Conservation (phyloP, 2,329 filamentous ascomycete species). For the Cytospora schulzeri region DNA sequence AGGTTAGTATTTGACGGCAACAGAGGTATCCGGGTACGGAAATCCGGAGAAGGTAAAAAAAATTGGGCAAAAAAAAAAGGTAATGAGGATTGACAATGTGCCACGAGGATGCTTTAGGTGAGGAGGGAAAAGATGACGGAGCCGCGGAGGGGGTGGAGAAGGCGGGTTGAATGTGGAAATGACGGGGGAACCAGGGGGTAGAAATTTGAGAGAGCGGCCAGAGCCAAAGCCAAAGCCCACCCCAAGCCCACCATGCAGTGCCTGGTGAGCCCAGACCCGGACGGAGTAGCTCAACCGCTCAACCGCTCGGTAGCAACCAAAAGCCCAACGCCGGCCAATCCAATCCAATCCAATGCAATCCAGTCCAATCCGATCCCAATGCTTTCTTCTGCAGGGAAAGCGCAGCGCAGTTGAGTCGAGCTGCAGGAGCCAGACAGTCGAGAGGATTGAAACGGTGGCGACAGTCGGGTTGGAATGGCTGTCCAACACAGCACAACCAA, state of each 20-base stretch:
- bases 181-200: conserved; percentile 24
- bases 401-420: conserved; percentile 7
- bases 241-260: not conserved
- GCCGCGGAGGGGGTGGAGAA: conserved; percentile 21
- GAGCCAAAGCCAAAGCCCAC: conserved; percentile 2
- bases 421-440: conserved; percentile 17
- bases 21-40: conserved; percentile 9
- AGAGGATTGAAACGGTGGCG: conserved; percentile 19
- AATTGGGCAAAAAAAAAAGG: conserved; percentile 18
- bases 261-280: conserved; percentile 17
- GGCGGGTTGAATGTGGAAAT: conserved; percentile 22
- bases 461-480: conserved; percentile 10
- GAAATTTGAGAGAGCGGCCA: conserved; percentile 22
- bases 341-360: conserved; percentile 4
- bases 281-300: conserved; percentile 25
- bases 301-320: conserved; percentile 19
- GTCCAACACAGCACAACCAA: conserved; percentile 10
- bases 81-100: conserved; percentile 25
- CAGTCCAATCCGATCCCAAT: conserved; percentile 6
- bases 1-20: conserved; percentile 16
- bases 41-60: not conserved
- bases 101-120: conserved; percentile 16
- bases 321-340: conserved; percentile 20
- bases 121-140: conserved; percentile 23
- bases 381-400: conserved; percentile 20